Conservation (phyloP, 805 yeast genomes). For the Ogataea zsoltii region DNA sequence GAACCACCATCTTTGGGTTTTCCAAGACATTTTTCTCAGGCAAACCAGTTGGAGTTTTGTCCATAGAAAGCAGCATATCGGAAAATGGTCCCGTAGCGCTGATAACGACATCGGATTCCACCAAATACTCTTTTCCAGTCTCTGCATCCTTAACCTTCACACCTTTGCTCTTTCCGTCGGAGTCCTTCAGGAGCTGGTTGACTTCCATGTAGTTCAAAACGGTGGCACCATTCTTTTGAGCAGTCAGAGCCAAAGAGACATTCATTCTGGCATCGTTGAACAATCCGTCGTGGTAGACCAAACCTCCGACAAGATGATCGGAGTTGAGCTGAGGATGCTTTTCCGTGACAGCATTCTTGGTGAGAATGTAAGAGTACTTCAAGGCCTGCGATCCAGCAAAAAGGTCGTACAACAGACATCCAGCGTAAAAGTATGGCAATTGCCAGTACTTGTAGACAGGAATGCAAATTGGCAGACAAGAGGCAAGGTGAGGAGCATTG, state of each 20-base stretch:
- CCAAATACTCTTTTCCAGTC: slow-evolving; percentile 59
- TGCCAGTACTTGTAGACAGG: slow-evolving; percentile 98
- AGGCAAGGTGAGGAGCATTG: slow-evolving; percentile 89
- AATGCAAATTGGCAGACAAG: slow-evolving; percentile 87
- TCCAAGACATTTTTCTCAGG: slow-evolving; percentile 40
- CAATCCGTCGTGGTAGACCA: slow-evolving; percentile 93
- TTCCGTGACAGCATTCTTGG: slow-evolving; percentile 63
- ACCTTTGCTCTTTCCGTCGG: slow-evolving; percentile 62
- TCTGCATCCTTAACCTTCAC: slow-evolving; percentile 73
- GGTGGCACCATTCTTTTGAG: slow-evolving; percentile 85
- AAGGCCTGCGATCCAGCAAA: slow-evolving; percentile 89
- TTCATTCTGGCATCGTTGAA: slow-evolving; percentile 94
- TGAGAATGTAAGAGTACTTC: slow-evolving; percentile 71
- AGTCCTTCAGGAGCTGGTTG: slow-evolving; percentile 67
- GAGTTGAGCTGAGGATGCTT: slow-evolving; percentile 86
- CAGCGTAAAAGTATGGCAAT: slow-evolving; percentile 88
- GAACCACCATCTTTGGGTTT: slow-evolving; percentile 81
- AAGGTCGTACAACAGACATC: slow-evolving; percentile 88
- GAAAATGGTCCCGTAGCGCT: slow-evolving; percentile 96
- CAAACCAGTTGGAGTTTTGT: slow-evolving; percentile 63
- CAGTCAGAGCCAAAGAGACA: slow-evolving; percentile 80
- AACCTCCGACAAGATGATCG: slow-evolving; percentile 77
- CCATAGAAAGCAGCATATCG: slow-evolving; percentile 85
- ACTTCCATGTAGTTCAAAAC: slow-evolving; percentile 87
- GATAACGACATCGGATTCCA: slow-evolving; percentile 72